phyloP scores from a whole-genome alignment of 352 stramenopile genomes.

The Phytophthora pinifolia region DNA sequence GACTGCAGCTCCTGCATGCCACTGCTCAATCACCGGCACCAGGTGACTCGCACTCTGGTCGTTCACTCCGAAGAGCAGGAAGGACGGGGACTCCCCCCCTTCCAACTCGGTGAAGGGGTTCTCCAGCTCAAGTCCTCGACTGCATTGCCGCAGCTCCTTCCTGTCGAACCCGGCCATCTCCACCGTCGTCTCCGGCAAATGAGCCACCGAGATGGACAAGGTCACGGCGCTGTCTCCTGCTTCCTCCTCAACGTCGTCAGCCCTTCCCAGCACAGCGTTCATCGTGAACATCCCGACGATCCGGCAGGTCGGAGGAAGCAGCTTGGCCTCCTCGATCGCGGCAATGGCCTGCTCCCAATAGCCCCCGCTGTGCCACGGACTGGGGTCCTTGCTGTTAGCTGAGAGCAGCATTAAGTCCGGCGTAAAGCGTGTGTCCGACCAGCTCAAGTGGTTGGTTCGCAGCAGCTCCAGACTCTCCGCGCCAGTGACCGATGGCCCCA shows the following conservation, averaged over 20 bases:
- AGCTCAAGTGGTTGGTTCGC: constrained; percentile 29
- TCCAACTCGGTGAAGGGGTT: constrained; percentile 31
- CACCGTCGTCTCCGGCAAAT: constrained; percentile 48
- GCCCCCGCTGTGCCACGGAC: constrained; percentile 32
- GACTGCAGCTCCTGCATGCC: constrained; percentile 40
- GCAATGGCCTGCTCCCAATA: constrained; percentile 43
- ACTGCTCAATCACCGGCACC: constrained; percentile 30
- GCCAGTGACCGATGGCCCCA: constrained; percentile 23
- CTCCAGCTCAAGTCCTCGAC: constrained; percentile 33
- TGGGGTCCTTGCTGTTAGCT: constrained; percentile 27
- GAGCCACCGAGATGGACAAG: constrained; percentile 35
- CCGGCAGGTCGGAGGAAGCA: constrained; percentile 41
- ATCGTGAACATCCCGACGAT: constrained; percentile 42
- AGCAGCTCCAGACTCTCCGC: constrained; percentile 41
- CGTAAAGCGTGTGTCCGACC: constrained; percentile 37
- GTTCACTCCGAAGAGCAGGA: constrained; percentile 63
- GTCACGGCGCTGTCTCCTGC: constrained; percentile 27
- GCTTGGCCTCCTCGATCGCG: constrained; percentile 33
- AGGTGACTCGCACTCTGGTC: constrained; percentile 47
- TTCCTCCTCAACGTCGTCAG: neutral
- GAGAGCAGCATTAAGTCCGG: constrained; percentile 45
- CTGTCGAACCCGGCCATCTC: constrained; percentile 51
- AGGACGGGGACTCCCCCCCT: constrained; percentile 29
- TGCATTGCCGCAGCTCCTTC: constrained; percentile 46
- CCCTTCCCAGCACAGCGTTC: constrained; percentile 29